Conservation (phyloP, 2,329 filamentous ascomycete genomes). For the Penicillium janthinellum region DNA sequence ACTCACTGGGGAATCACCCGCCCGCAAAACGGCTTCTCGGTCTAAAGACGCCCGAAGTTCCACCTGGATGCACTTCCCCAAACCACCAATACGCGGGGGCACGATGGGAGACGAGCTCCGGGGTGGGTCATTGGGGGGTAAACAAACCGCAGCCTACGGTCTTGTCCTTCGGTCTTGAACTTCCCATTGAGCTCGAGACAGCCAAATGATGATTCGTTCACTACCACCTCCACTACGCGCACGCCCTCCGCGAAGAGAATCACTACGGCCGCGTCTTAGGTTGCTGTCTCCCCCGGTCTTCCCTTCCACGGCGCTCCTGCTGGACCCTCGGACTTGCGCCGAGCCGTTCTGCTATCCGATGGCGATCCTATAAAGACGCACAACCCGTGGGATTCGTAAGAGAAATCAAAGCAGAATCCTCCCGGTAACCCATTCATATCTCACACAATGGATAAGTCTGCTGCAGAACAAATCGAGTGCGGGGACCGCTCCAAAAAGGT, state of each 20-base stretch:
- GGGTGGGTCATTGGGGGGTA: neutral
- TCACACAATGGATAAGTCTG: slow-evolving; percentile 12
- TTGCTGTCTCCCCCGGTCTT: neutral
- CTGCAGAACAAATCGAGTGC: slow-evolving; percentile 15
- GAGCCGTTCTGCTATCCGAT: neutral
- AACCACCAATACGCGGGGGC: neutral
- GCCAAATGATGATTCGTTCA: neutral
- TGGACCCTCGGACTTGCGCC: neutral
- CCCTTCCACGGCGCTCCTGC: neutral
- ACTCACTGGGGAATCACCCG: too few species aligned
- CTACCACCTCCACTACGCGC: neutral
- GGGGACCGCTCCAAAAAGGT: slow-evolving; percentile 9
- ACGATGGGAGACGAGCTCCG: neutral
- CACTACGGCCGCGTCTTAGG: neutral
- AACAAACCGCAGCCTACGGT: neutral
- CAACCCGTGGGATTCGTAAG: neutral
- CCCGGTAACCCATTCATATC: too few species aligned
- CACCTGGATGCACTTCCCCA: neutral
- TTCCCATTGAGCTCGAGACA: neutral
- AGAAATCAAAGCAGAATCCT: neutral
- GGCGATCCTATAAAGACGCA: neutral
- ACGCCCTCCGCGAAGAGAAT: neutral
- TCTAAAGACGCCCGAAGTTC: neutral
- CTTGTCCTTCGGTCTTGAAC: neutral
- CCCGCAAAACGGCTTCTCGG: neutral